Base-by-base conservation (phyloP, 176 grass and related monocot species). In the Pontederia crassipes region DNA sequence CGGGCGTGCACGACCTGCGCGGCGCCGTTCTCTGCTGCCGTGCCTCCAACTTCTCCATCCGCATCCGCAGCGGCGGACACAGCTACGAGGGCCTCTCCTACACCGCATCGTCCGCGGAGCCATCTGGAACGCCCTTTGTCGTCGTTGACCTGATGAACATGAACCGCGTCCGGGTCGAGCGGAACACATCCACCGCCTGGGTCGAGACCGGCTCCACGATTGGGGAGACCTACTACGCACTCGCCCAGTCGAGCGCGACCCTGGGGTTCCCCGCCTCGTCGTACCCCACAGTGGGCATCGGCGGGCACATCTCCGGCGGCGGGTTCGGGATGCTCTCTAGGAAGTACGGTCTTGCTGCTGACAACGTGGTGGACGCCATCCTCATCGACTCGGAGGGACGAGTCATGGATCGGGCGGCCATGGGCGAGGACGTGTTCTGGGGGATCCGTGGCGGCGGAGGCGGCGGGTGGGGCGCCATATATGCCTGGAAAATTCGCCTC, bases 61-160 rank as follows among this genome's bases (percentile, higher is more conserved):
- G 77, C 9, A 10, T 95, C 54, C 82, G 86, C 46, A 87, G 91
- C 65, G 86, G 86, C 3, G 91, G 90, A 0, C 91, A 96, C 81
- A 96, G 86, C 81, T 96, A 96, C 73, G 86, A 90, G 72, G 86
- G 91, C 10, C 46, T 85, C 18, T 96, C 86, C 0, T 96, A 96
- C 75, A 84, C 91, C 27, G 49, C 54, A 0, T 10, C 24, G 3
- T 15, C 13, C 28, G 12, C n/a, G 2, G 45, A 12, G 47, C 7
- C 50, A 2, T 2, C 29, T 35, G 2, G 4, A 45, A 8, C 0
- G 1, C 45, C 72, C 0, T 96, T 96, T 17, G 80, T 65, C 0
- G 78, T 96, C 13, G 12, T 96, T 10, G 83, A 96, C 78, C 80
- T 96, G 11, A 27, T 58, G 66, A 69, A 58, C 46, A 78, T 96